Evolutionary conservation across 2,329 filamentous ascomycete species (phyloP).

Genomic region (Whalleya microplaca): DNA sequence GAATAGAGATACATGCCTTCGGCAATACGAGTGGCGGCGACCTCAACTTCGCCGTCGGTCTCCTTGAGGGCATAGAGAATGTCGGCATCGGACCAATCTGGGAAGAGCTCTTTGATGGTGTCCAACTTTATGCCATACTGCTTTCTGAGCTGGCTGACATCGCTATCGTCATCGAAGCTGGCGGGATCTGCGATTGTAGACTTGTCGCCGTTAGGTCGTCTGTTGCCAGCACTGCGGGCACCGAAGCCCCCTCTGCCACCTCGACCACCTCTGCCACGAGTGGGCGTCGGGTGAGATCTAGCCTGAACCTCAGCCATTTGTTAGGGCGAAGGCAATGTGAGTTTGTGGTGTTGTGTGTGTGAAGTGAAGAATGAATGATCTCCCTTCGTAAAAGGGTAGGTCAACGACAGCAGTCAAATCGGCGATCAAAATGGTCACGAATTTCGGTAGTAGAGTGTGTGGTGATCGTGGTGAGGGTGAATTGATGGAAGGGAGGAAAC

Average conservation of each 20-base stretch:
- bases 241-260: conserved; percentile 80
- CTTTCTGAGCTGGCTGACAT: conserved; percentile 90
- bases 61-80: conserved; percentile 92
- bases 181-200: conserved; percentile 60
- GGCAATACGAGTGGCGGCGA: conserved; percentile 77
- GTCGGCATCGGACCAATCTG: conserved; percentile 94
- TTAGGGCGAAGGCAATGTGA: conserved; percentile 46
- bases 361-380: conserved; percentile 31
- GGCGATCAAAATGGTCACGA: conserved; percentile 33
- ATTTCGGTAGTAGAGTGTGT: conserved; percentile 20
- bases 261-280: conserved; percentile 87
- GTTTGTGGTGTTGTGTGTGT: no score
- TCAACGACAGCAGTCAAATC: conserved; percentile 29
- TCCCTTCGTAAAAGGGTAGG: conserved; percentile 37
- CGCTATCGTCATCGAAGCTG: conserved; percentile 77
- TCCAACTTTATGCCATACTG: conserved; percentile 79
- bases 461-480: conserved; percentile 17
- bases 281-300: conserved; percentile 68
- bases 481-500: conserved; percentile 32
- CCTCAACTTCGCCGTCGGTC: conserved; percentile 76
- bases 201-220: conserved; percentile 74
- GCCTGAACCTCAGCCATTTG: conserved; percentile 94
- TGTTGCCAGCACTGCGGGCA: conserved; percentile 58
- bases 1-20: conserved; percentile 74
- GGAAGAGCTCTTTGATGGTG: conserved; percentile 89